These are phyloP conservation scores for Ophiorrhiza pumila DNA, from an alignment of 257 asterid genomes.

Conservation along the genomic window DNA sequence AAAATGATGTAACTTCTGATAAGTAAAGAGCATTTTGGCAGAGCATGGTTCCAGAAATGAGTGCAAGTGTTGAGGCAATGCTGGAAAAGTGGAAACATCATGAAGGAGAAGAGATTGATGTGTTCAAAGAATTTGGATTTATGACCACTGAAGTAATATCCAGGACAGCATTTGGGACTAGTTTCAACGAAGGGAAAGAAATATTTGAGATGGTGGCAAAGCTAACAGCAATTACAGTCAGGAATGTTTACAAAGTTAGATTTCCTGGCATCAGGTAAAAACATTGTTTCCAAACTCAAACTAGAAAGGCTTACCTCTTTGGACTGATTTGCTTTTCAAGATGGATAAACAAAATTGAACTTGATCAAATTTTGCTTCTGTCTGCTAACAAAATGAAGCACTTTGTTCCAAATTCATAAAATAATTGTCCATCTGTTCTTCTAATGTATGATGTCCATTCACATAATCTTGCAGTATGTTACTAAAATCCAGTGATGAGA, in stretches of 20 bases:
- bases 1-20: background rate
- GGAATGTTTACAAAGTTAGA: conserved; percentile 37
- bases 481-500: conserved; percentile 42
- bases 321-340: background rate
- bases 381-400: background rate
- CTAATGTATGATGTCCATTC: conserved; percentile 14
- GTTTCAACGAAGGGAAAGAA: conserved; percentile 52
- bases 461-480: conserved; percentile 30
- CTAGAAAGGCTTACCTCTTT: background rate
- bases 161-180: conserved; percentile 66
- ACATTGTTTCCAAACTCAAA: background rate
- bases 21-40: conserved; percentile 7
- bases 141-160: conserved; percentile 60
- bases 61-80: conserved; percentile 48
- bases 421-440: too few species aligned
- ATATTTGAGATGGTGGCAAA: conserved; percentile 53
- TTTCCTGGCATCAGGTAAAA: conserved; percentile 44
- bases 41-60: conserved; percentile 55
- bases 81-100: conserved; percentile 42
- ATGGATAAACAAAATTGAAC: too few species aligned
- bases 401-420: background rate
- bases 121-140: conserved; percentile 45
- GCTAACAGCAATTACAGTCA: conserved; percentile 33
- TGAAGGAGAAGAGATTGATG: conserved; percentile 50
- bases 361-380: background rate